These are phyloP conservation scores for Exophiala bonariae DNA, from an alignment of 2,329 filamentous ascomycete genomes.

Conservation along the genomic window DNA sequence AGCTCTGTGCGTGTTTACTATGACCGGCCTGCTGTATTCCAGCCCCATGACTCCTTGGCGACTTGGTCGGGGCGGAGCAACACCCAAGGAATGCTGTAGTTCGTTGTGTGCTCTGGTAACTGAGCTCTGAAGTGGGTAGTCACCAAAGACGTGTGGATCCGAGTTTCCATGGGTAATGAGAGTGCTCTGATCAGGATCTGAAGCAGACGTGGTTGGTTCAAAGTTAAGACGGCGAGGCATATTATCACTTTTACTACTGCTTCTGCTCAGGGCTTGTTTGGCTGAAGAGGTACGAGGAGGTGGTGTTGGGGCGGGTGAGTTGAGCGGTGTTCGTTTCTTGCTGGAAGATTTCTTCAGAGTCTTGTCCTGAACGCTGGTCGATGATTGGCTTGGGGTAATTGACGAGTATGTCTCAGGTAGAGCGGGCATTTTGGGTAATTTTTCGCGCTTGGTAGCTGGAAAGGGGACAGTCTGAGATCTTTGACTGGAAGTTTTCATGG, in stretches of 20 bases:
- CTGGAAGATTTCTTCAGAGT: slow-evolving; percentile 30
- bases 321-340: slow-evolving; percentile 35
- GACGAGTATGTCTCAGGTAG: slow-evolving; percentile 9
- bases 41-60: slow-evolving; percentile 67
- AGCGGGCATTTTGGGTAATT: slow-evolving; percentile 22
- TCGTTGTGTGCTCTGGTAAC: slow-evolving; percentile 28
- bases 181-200: slow-evolving; percentile 13
- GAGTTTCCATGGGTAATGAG: slow-evolving; percentile 21
- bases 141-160: slow-evolving; percentile 24
- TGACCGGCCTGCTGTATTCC: slow-evolving; percentile 45
- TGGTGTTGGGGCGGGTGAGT: slow-evolving; percentile 24
- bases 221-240: slow-evolving; percentile 2
- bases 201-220: slow-evolving; percentile 6
- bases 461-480: slow-evolving; percentile 22
- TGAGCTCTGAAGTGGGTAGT: slow-evolving; percentile 29
- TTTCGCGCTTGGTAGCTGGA: slow-evolving; percentile 17
- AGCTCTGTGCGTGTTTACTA: slow-evolving; percentile 63
- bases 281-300: slow-evolving; percentile 30
- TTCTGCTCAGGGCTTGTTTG: slow-evolving; percentile 20
- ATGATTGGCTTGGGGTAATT: slow-evolving; percentile 33
- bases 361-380: slow-evolving; percentile 30
- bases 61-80: slow-evolving; percentile 62
- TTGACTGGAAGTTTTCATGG: slow-evolving; percentile 9
- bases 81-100: slow-evolving; percentile 17
- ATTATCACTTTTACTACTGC: slow-evolving; percentile 21